A percentile compares a stretch with the other conserved stretches of the same genome.
Conservation (phyloP, 306 rosid species). For the Hippophae rhamnoides region DNA sequence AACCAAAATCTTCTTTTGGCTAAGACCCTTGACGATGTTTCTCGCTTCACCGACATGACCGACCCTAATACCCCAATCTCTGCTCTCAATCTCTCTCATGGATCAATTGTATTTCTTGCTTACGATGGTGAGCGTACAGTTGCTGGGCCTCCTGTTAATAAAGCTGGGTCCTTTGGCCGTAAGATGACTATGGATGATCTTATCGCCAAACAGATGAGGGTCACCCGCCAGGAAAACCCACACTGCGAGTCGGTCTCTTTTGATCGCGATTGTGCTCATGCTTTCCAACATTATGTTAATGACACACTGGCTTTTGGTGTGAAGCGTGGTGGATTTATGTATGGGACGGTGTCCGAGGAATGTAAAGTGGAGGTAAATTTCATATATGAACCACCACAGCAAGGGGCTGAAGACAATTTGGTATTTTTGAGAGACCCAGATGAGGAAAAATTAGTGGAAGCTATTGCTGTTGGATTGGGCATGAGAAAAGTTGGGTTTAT, state of each 20-base stretch:
- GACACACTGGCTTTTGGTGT: slow-evolving; percentile 75
- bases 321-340: slow-evolving; percentile 91
- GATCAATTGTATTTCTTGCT: slow-evolving; percentile 57
- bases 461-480: slow-evolving; percentile 74
- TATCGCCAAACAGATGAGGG: slow-evolving; percentile 86
- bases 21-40: slow-evolving; percentile 47
- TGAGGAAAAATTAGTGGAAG: slow-evolving; percentile 78
- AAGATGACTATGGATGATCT: slow-evolving; percentile 99
- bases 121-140: slow-evolving; percentile 82
- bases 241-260: slow-evolving; percentile 84
- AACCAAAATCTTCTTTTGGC: slow-evolving; percentile 72
- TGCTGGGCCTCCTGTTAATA: slow-evolving; percentile 52
- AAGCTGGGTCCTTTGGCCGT: slow-evolving; percentile 89
- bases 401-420: slow-evolving; percentile 61
- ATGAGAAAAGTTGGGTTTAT: slow-evolving; percentile 84
- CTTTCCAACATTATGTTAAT: slow-evolving; percentile 83
- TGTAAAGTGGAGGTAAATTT: slow-evolving; percentile 83
- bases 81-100: slow-evolving; percentile 54
- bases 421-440: slow-evolving; percentile 51
- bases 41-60: slow-evolving; percentile 62
- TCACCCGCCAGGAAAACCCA: slow-evolving; percentile 75
- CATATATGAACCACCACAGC: slow-evolving; percentile 95
- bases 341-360: slow-evolving; percentile 67
- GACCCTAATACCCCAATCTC: slow-evolving; percentile 45
- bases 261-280: slow-evolving; percentile 83